phyloP scores from a whole-genome alignment of 208 protist species.

The Hexamita inflata region DNA sequence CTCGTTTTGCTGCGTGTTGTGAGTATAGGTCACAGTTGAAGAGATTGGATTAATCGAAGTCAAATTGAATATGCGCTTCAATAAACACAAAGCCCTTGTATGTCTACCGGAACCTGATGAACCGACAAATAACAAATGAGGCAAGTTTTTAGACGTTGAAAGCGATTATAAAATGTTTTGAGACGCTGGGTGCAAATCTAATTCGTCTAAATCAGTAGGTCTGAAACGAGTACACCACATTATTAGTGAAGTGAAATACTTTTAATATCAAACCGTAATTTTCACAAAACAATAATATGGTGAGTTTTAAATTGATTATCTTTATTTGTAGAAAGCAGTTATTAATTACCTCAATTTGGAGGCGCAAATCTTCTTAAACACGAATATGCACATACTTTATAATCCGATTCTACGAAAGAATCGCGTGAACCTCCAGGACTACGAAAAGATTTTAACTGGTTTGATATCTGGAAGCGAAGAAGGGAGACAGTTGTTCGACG shows the following conservation, averaged over 20 bases:
- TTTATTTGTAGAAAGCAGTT: no score
- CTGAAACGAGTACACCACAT: conserved; percentile 19
- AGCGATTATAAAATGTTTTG: not conserved
- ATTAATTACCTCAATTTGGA: no score
- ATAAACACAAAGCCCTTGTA: not conserved
- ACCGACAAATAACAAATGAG: conserved; percentile 4
- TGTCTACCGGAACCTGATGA: conserved; percentile 8
- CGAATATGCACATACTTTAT: no score
- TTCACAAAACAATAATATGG: no score
- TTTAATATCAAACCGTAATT: not conserved
- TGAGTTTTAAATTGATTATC: no score
- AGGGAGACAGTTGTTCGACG: no score
- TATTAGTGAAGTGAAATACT: not conserved
- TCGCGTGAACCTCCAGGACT: no score
- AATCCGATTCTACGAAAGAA: no score
- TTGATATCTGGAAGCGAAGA: no score
- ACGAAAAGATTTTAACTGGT: no score
- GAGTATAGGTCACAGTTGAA: not conserved
- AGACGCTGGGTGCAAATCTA: not conserved
- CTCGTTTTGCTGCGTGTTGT: not conserved
- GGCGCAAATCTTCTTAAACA: no score
- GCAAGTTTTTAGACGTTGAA: not conserved
- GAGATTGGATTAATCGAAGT: not conserved
- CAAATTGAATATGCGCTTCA: not conserved
- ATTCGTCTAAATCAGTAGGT: not conserved